Percentiles rank a stretch among this genome's conserved stretches.
Evolutionary conservation across 495 filamentous ascomycete species (phyloP).

Genomic region (Rusavskia elegans): DNA sequence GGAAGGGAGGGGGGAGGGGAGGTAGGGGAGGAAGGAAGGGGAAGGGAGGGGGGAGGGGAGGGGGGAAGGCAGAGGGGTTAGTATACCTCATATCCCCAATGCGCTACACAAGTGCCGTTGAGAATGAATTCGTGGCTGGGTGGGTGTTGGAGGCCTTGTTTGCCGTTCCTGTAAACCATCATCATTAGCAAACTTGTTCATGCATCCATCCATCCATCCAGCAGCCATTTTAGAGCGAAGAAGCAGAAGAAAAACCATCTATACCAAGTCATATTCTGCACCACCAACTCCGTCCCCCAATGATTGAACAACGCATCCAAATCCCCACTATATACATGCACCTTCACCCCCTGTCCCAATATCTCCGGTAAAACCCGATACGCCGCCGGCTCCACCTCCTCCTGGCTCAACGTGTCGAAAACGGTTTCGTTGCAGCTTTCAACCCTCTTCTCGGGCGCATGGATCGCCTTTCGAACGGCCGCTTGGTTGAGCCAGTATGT

Average conservation of each 20-base stretch:
- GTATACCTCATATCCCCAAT: conserved; percentile 7
- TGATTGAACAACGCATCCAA: conserved; percentile 27
- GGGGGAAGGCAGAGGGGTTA: no score
- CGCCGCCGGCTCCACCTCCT: conserved; percentile 13
- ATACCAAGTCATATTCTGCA: conserved; percentile 28
- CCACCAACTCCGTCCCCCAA: conserved; percentile 20
- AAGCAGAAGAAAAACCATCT: no score
- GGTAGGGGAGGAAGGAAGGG: background rate
- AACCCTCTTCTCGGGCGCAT: conserved; percentile 18
- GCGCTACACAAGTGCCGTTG: background rate
- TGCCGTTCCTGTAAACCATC: background rate
- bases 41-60: background rate
- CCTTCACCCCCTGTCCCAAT: conserved; percentile 19
- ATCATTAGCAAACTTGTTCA: background rate
- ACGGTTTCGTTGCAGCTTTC: conserved; percentile 20
- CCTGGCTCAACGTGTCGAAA: conserved; percentile 8
- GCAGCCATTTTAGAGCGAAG: no score
- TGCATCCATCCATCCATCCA: background rate
- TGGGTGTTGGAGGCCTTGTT: conserved; percentile 4
- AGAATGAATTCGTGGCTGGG: conserved; percentile 2
- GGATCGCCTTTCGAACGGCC: conserved; percentile 22
- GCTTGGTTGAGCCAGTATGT: conserved; percentile 20
- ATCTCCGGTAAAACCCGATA: conserved; percentile 21
- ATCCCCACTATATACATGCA: conserved; percentile 26
- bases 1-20: background rate